Conservation (phyloP, 371 early-diverging fungal species). For the Mortierella sp. region DNA sequence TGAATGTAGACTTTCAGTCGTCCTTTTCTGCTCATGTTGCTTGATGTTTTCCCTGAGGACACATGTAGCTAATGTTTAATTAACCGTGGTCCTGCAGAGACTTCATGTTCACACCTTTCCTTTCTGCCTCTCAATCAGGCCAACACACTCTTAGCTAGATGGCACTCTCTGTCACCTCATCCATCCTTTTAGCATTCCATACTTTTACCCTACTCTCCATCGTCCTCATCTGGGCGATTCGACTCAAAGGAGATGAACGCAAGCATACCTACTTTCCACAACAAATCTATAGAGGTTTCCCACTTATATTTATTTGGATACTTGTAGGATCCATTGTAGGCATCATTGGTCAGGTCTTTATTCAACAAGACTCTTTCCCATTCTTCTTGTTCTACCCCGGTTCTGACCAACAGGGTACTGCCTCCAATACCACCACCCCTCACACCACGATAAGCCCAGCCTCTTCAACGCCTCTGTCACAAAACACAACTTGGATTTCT, state of each 20-base stretch:
- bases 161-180: too few relatives aligned
- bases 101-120: too few relatives aligned
- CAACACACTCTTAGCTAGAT: too few relatives aligned
- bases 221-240: constrained; percentile 21
- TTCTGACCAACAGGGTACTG: background rate
- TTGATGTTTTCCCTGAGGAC: too few relatives aligned
- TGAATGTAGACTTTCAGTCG: too few relatives aligned
- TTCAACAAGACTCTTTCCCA: constrained; percentile 10
- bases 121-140: too few relatives aligned
- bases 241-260: constrained; percentile 13
- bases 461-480: background rate
- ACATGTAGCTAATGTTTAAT: too few relatives aligned
- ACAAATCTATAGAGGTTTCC: background rate
- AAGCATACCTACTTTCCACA: constrained; percentile 10
- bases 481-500: background rate
- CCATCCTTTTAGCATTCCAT: too few relatives aligned
- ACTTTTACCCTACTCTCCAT: background rate
- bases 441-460: background rate
- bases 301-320: constrained; percentile 26
- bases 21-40: too few relatives aligned
- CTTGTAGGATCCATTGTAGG: constrained; percentile 10
- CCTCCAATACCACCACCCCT: background rate
- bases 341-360: constrained; percentile 9
- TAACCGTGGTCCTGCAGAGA: too few relatives aligned
- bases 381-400: background rate